These are phyloP conservation scores for Apiospora malaysiana DNA, from an alignment of 2,329 filamentous ascomycete genomes.

Conservation along the genomic window DNA sequence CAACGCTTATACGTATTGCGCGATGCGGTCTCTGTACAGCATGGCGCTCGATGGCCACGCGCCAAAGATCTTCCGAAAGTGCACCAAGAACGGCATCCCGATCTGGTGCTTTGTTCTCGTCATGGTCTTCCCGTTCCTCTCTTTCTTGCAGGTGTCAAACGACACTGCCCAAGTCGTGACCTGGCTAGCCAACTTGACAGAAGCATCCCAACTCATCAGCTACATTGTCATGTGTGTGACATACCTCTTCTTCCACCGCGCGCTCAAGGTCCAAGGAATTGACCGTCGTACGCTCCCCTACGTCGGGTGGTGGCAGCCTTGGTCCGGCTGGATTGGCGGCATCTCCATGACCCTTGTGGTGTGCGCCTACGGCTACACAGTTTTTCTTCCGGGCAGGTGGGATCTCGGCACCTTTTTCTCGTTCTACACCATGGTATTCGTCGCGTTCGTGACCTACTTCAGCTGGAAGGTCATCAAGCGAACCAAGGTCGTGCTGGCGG, in stretches of 20 bases:
- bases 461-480: slow-evolving; percentile 69
- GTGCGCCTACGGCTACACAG: slow-evolving; percentile 61
- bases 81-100: slow-evolving; percentile 64
- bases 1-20: slow-evolving; percentile 67
- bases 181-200: slow-evolving; percentile 46
- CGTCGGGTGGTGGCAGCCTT: slow-evolving; percentile 72
- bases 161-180: slow-evolving; percentile 39
- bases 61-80: slow-evolving; percentile 56
- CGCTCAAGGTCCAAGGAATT: slow-evolving; percentile 72
- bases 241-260: slow-evolving; percentile 75
- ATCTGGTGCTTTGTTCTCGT: slow-evolving; percentile 66
- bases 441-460: slow-evolving; percentile 58
- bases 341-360: slow-evolving; percentile 50
- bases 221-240: slow-evolving; percentile 71
- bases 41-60: slow-evolving; percentile 63
- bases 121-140: slow-evolving; percentile 66
- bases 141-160: slow-evolving; percentile 51
- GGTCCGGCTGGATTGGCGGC: slow-evolving; percentile 57
- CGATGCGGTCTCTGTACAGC: slow-evolving; percentile 65
- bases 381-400: slow-evolving; percentile 49
- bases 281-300: slow-evolving; percentile 73
- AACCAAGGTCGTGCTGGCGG: slow-evolving; percentile 58
- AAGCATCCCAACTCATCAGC: slow-evolving; percentile 58
- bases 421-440: slow-evolving; percentile 58
- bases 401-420: slow-evolving; percentile 42